A percentile compares a stretch with the other conserved stretches of the same genome.
Conservation (phyloP, 2,329 filamentous ascomycete species). For the Colletotrichum tropicicola region DNA sequence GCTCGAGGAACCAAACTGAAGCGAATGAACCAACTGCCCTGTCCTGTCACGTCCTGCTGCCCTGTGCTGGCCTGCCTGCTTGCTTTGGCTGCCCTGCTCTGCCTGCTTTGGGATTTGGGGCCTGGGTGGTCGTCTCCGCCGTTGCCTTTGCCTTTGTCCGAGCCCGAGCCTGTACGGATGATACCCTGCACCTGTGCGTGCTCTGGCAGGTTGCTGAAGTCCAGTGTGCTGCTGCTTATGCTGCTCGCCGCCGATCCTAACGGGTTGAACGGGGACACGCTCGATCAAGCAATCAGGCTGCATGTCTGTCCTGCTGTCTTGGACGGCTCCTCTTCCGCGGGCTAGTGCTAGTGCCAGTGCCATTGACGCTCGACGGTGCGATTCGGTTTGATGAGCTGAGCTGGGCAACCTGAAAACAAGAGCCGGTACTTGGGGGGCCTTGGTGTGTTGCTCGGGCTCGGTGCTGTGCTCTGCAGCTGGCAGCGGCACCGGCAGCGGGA, state of each 20-base stretch:
- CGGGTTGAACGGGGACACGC: conserved; percentile 19
- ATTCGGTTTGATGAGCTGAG: conserved; percentile 2
- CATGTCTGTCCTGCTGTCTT: conserved; percentile 28
- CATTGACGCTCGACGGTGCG: conserved; percentile 6
- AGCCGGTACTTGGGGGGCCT: background rate
- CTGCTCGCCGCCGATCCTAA: conserved; percentile 27
- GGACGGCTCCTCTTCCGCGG: conserved; percentile 27
- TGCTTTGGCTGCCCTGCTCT: background rate
- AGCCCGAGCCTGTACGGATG: conserved; percentile 14
- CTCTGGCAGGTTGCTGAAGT: conserved; percentile 17
- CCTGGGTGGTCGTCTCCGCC: too few species aligned
- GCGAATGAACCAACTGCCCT: background rate
- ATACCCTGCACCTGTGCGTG: conserved; percentile 21
- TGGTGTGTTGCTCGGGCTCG: too few species aligned
- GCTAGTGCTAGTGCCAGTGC: conserved; percentile 19
- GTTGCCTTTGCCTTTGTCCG: background rate
- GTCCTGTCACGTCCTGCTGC: background rate
- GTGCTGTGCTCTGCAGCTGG: conserved; percentile 27
- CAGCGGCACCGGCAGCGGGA: conserved; percentile 26
- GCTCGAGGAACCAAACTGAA: conserved; percentile 2
- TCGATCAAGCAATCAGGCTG: conserved; percentile 28
- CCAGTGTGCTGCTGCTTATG: conserved; percentile 9
- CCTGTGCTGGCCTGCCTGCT: background rate
- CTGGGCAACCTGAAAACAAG: conserved; percentile 6
- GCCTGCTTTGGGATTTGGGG: background rate